Evolutionary conservation across 2,329 filamentous ascomycete genomes (phyloP), one percentile per base, ranked within the genome.

Genomic region (Ascochyta fabae): DNA sequence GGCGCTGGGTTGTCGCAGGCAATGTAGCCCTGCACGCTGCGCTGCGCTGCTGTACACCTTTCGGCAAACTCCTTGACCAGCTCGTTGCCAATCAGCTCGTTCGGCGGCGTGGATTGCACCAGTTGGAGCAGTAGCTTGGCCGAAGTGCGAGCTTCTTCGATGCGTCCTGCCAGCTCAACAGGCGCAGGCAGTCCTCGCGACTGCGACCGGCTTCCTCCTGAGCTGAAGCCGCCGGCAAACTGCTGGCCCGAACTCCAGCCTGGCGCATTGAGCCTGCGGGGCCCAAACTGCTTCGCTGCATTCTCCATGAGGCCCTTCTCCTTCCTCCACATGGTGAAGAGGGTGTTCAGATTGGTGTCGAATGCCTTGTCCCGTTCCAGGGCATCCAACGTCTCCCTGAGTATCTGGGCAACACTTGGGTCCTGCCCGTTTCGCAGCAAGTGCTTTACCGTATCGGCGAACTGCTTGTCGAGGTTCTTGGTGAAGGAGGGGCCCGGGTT

Each of bases 41-140:
- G 84, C 48, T 90, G 88, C 4, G 94, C 94, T 51, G 86, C 85
- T 60, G 88, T 86, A 71, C 94, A 98, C 23, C 95, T 88, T 65
- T 95, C 89, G 43, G 88, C 86, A 72, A 99, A 98, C 78, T 99
- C 95, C 71, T 88, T 90, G 73, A 97, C 88, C 48, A 99, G 83
- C n/a, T 97, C 94, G 69, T 96, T 94, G 49, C 82, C 77, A 19
- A 92, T 82, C 23, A 97, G 80, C 71, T 96, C 92, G 13, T 83
- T 78, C 0, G 89, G 82, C 0, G 92, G 86, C 0, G 93, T 96
- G 53, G 90, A 93, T 75, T 94, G 90, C 16, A 96, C 87, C 6
- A 97, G 88, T 76, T 99, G 94, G 48, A 91, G 85, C n/a, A 99
- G 85, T 5, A 99, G 86, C 74, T 93, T 94, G 6, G 94, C 93